These are phyloP conservation scores for Candida sp. DNA, from an alignment of 1,139 yeast species.

Conservation along the genomic window DNA sequence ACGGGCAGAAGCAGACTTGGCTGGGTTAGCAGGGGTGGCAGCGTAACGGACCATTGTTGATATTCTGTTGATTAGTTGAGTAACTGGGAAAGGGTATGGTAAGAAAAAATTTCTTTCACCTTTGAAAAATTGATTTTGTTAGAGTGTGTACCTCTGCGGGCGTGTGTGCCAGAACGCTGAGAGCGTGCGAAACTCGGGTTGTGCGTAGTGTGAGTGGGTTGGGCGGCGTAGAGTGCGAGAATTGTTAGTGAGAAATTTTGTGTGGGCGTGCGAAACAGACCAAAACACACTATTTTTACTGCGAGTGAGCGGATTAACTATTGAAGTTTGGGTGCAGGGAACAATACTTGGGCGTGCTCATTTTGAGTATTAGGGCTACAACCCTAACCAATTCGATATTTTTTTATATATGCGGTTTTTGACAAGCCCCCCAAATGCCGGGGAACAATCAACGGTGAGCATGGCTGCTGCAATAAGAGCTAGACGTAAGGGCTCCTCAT, in stretches of 20 bases:
- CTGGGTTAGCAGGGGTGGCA: slow-evolving; percentile 99
- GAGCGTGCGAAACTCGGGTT: slow-evolving; percentile 1
- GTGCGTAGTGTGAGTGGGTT: not conserved
- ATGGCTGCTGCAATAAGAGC: too few relatives aligned
- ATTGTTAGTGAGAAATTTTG: not conserved
- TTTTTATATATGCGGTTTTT: not conserved
- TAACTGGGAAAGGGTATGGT: slow-evolving; percentile 2
- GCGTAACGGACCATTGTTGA: slow-evolving; percentile 79
- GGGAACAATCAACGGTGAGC: too few relatives aligned
- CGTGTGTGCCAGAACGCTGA: not conserved
- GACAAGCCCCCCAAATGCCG: not conserved
- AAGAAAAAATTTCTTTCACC: slow-evolving; percentile 2
- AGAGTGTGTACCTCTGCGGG: not conserved
- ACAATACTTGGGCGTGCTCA: not conserved
- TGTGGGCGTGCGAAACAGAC: not conserved
- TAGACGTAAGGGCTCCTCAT: too few relatives aligned
- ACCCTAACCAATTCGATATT: not conserved
- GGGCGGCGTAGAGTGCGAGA: not conserved
- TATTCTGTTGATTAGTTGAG: slow-evolving; percentile 7
- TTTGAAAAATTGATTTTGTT: slow-evolving; percentile 2
- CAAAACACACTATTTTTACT: not conserved
- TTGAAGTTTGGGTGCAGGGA: slow-evolving; percentile 7
- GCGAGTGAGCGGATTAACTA: not conserved
- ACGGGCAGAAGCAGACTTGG: slow-evolving; percentile 99
- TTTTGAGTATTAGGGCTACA: not conserved